Conservation (phyloP, 495 filamentous ascomycete genomes). For the Annulohypoxylon maeteangense region DNA sequence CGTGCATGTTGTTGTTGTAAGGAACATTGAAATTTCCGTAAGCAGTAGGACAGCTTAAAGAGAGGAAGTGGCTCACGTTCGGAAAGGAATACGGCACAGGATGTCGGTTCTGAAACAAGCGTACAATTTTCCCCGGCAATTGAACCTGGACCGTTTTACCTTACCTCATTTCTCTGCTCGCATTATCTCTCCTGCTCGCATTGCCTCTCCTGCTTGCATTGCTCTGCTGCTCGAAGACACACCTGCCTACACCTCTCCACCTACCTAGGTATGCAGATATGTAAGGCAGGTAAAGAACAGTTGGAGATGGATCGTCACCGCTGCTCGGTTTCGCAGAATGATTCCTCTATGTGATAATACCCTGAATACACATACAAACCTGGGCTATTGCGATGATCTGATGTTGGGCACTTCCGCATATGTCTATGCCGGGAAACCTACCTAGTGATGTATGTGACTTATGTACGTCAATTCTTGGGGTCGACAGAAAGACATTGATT, state of each 20-base stretch:
- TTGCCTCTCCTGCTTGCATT: no score
- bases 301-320: neutral
- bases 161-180: neutral
- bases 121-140: constrained; percentile 3
- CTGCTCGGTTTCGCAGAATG: neutral
- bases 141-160: neutral
- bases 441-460: neutral
- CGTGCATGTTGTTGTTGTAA: neutral
- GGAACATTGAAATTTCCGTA: neutral
- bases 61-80: neutral
- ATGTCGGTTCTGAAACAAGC: constrained; percentile 1
- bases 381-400: no score
- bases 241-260: neutral
- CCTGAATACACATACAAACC: neutral
- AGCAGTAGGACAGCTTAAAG: neutral
- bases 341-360: neutral
- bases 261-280: neutral
- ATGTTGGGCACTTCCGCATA: no score
- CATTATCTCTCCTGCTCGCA: no score
- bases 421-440: neutral
- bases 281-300: neutral
- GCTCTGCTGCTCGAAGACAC: no score
- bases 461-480: neutral
- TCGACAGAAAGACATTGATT: no score
- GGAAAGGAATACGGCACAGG: constrained; percentile 19